Evolutionary conservation across 1,139 yeast species (phyloP).

Genomic region (Debaryomyces subglobosus): DNA sequence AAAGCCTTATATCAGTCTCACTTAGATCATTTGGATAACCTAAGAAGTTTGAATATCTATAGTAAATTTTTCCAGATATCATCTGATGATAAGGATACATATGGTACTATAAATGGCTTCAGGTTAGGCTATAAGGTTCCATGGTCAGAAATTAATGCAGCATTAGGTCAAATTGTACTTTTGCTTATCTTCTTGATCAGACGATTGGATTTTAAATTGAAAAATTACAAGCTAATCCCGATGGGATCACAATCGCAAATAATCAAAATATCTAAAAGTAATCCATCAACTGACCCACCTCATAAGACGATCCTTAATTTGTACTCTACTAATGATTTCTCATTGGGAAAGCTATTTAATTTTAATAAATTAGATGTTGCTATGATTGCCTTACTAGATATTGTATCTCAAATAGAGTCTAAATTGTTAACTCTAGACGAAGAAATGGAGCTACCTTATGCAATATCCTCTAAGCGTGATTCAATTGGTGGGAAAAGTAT

Average conservation of each 20-base stretch:
- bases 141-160: slow-evolving; percentile 93
- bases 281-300: slow-evolving; percentile 11
- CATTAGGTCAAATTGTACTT: slow-evolving; percentile 81
- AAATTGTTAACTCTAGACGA: slow-evolving; percentile 52
- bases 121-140: slow-evolving; percentile 76
- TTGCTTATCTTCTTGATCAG: slow-evolving; percentile 66
- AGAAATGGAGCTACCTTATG: slow-evolving; percentile 73
- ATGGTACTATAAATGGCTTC: slow-evolving; percentile 86
- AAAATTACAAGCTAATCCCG: slow-evolving; percentile 70
- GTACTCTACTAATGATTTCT: slow-evolving; percentile 66
- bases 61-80: slow-evolving; percentile 82
- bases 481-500: slow-evolving; percentile 80
- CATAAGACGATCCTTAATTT: slow-evolving; percentile 46
- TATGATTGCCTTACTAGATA: slow-evolving; percentile 72
- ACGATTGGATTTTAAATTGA: slow-evolving; percentile 57
- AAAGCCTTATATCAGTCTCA: slow-evolving; percentile 65
- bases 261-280: slow-evolving; percentile 45
- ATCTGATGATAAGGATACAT: slow-evolving; percentile 64
- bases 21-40: slow-evolving; percentile 63
- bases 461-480: slow-evolving; percentile 52
- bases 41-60: slow-evolving; percentile 78
- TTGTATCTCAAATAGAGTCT: slow-evolving; percentile 59
- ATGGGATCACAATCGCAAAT: slow-evolving; percentile 85
- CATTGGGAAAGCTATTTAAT: slow-evolving; percentile 68
- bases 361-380: slow-evolving; percentile 75